Conservation (phyloP, 257 asterid species). For the Solanum rostratum region DNA sequence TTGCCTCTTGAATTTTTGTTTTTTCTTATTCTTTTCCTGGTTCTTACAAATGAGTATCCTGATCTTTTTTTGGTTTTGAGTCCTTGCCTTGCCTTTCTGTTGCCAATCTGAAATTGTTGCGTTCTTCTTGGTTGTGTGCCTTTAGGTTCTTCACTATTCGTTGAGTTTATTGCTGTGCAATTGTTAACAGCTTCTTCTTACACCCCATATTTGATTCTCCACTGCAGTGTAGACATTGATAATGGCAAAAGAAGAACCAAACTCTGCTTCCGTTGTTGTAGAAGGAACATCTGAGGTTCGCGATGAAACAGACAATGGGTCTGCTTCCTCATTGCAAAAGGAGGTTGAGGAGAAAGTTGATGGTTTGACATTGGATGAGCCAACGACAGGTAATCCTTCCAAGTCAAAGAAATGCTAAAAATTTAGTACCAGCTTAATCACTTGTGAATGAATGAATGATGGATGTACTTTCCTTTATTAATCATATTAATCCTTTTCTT, state of each 20-base stretch:
- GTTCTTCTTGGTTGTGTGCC: background rate
- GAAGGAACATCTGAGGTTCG: slow-evolving; percentile 26
- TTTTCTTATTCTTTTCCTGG: background rate
- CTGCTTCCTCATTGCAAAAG: slow-evolving; percentile 15
- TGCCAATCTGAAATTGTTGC: background rate
- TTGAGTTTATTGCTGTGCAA: background rate
- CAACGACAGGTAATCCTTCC: slow-evolving; percentile 37
- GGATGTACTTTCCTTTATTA: background rate
- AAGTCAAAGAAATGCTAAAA: background rate
- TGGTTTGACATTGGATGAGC: slow-evolving; percentile 40
- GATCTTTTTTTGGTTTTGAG: background rate
- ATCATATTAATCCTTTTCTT: background rate
- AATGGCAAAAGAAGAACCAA: slow-evolving; percentile 10
- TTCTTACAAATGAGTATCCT: background rate
- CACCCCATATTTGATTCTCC: background rate
- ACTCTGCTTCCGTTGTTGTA: slow-evolving; percentile 2
- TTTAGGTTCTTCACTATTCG: background rate
- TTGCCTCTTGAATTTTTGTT: background rate
- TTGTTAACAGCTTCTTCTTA: background rate
- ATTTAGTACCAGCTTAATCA: background rate
- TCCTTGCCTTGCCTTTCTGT: background rate
- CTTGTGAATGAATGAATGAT: background rate
- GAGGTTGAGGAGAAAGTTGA: slow-evolving; percentile 46
- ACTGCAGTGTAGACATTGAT: background rate
- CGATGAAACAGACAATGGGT: slow-evolving; percentile 20